Evolutionary conservation across 2,329 filamentous ascomycete genomes (phyloP).

Genomic region (Elsinoe perseae): DNA sequence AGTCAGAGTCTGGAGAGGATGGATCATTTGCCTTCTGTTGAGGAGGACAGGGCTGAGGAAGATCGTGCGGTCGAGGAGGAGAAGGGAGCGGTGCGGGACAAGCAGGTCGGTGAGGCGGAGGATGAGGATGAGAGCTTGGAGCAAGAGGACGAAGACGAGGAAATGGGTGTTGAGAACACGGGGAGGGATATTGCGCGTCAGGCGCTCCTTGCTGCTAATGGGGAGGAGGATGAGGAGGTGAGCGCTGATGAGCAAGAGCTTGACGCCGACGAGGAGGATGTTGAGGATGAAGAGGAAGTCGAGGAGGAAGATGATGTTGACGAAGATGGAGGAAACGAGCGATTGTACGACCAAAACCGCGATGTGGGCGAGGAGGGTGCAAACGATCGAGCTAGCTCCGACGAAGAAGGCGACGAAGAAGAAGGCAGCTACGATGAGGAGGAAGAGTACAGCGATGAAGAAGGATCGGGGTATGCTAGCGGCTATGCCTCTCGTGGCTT

Average conservation of each 20-base stretch:
- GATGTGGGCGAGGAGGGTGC: not conserved
- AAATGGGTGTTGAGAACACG: not conserved
- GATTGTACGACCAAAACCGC: not conserved
- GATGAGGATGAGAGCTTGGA: not conserved
- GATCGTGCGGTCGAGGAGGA: too few species aligned
- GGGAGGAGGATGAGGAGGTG: slow-evolving; percentile 11
- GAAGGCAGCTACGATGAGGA: slow-evolving; percentile 7
- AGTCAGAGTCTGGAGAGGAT: slow-evolving; percentile 7
- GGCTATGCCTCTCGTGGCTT: slow-evolving; percentile 5
- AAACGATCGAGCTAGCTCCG: not conserved
- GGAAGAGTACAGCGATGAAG: not conserved
- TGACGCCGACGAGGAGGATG: slow-evolving; percentile 13
- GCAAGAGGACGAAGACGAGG: not conserved
- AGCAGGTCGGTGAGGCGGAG: slow-evolving; percentile 1
- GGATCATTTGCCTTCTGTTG: slow-evolving; percentile 20
- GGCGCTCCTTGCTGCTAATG: slow-evolving; percentile 12
- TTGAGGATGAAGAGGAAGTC: not conserved
- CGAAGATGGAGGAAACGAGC: not conserved
- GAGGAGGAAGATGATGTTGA: not conserved
- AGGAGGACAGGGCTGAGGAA: too few species aligned
- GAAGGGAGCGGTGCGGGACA: not conserved
- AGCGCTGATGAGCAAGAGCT: slow-evolving; percentile 3
- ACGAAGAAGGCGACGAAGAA: not conserved
- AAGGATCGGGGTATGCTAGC: not conserved
- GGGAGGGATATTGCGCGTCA: slow-evolving; percentile 4